Conservation (phyloP, 2,329 filamentous ascomycete species). For the Aspergillus chevalieri region DNA sequence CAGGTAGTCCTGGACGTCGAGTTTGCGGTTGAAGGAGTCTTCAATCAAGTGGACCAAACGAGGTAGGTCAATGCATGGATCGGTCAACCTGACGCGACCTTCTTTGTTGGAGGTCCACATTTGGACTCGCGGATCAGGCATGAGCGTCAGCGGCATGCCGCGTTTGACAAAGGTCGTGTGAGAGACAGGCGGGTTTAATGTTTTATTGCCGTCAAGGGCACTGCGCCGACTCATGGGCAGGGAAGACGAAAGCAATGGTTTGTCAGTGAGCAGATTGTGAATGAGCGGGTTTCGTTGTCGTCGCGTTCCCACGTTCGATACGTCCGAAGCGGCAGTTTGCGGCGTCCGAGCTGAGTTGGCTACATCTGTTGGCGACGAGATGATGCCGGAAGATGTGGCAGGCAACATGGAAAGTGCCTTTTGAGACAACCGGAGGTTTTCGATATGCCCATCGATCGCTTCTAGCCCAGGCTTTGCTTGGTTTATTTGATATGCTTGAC, state of each 20-base stretch:
- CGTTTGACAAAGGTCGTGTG: slow-evolving; percentile 80
- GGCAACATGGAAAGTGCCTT: slow-evolving; percentile 70
- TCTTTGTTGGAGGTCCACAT: slow-evolving; percentile 64
- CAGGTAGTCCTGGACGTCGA: slow-evolving; percentile 80
- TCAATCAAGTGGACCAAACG: slow-evolving; percentile 83
- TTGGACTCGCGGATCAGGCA: slow-evolving; percentile 61
- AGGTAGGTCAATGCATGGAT: slow-evolving; percentile 74
- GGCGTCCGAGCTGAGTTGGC: slow-evolving; percentile 50
- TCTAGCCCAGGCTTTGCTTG: slow-evolving; percentile 5
- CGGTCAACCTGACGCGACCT: slow-evolving; percentile 63
- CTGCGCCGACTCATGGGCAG: slow-evolving; percentile 65
- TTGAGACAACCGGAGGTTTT: slow-evolving; percentile 69
- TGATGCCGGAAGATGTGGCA: slow-evolving; percentile 74
- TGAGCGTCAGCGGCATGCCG: slow-evolving; percentile 81
- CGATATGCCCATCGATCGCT: slow-evolving; percentile 47
- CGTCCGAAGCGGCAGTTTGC: slow-evolving; percentile 21
- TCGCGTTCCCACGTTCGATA: slow-evolving; percentile 50
- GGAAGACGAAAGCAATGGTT: slow-evolving; percentile 86
- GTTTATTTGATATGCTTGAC: slow-evolving; percentile 6
- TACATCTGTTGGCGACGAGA: slow-evolving; percentile 80
- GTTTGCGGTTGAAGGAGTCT: slow-evolving; percentile 79
- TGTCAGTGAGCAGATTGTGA: slow-evolving; percentile 92
- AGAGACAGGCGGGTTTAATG: slow-evolving; percentile 35
- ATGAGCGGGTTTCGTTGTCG: slow-evolving; percentile 77
- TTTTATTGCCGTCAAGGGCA: slow-evolving; percentile 23